phyloP scores from a whole-genome alignment of 2,329 filamentous ascomycete species.

The Davidsoniella neocaledoniae region DNA sequence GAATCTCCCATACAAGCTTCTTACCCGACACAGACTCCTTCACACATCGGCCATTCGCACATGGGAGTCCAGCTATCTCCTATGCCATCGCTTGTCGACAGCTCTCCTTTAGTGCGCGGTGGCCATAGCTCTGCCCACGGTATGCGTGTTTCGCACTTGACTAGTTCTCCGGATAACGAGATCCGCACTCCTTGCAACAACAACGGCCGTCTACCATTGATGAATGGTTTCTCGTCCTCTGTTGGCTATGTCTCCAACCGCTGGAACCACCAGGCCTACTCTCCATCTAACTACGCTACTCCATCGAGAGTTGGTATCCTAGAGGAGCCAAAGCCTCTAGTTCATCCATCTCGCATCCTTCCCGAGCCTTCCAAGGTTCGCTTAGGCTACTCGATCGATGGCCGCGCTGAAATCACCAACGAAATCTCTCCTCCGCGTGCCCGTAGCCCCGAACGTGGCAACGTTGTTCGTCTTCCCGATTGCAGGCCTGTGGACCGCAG shows the following conservation, averaged over 20 bases:
- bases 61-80: slow-evolving; percentile 9
- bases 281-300: slow-evolving; percentile 18
- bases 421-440: slow-evolving; percentile 51
- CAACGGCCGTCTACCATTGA: slow-evolving; percentile 1
- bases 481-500: slow-evolving; percentile 41
- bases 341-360: slow-evolving; percentile 1
- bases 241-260: slow-evolving; percentile 38
- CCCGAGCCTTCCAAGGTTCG: slow-evolving; percentile 32
- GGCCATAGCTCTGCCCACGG: background rate
- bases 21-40: slow-evolving; percentile 16
- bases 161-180: slow-evolving; percentile 11
- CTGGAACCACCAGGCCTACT: slow-evolving; percentile 38
- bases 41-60: slow-evolving; percentile 18
- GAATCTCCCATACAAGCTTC: slow-evolving; percentile 2
- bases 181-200: slow-evolving; percentile 10
- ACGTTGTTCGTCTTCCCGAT: slow-evolving; percentile 23
- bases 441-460: slow-evolving; percentile 29
- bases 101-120: slow-evolving; percentile 7
- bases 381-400: slow-evolving; percentile 70
- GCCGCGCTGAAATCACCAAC: slow-evolving; percentile 71
- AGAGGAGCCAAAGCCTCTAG: slow-evolving; percentile 16
- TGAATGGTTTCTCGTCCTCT: slow-evolving; percentile 19
- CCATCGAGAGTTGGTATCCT: slow-evolving; percentile 23
- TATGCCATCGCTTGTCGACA: slow-evolving; percentile 11
- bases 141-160: slow-evolving; percentile 3